Evolutionary conservation across 2,329 filamentous ascomycete genomes (phyloP).

Genomic region (Nemania sp.): DNA sequence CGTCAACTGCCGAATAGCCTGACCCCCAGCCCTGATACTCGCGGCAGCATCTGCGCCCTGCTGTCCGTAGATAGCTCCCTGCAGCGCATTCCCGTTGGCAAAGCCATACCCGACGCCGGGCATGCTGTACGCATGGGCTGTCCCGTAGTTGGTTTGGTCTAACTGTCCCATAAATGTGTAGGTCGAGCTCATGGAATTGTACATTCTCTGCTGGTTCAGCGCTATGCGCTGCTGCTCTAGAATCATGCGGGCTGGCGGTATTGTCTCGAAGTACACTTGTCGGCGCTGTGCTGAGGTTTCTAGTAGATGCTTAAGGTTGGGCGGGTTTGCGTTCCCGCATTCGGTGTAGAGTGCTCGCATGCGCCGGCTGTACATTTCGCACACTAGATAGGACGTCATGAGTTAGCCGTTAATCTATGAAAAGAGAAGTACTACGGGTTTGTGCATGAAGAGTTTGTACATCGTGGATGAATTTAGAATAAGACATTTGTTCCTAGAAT

Average conservation of each 20-base stretch:
- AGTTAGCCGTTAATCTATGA: too few species aligned
- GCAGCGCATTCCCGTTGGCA: too few species aligned
- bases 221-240: conserved; percentile 45
- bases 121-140: conserved; percentile 39
- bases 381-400: conserved; percentile 32
- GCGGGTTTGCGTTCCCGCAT: neutral
- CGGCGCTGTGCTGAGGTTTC: neutral
- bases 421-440: conserved; percentile 19
- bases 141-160: conserved; percentile 29
- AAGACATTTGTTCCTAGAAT: too few species aligned
- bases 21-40: too few species aligned
- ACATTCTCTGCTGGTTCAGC: conserved; percentile 44
- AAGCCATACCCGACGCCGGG: too few species aligned
- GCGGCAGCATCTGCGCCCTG: too few species aligned
- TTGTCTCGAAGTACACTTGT: conserved; percentile 7
- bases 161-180: conserved; percentile 45
- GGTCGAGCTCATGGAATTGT: conserved; percentile 46
- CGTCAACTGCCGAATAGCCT: too few species aligned
- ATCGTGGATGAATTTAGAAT: too few species aligned
- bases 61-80: too few species aligned
- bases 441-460: too few species aligned
- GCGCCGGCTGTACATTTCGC: conserved; percentile 48
- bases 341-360: conserved; percentile 42
- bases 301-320: neutral
- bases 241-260: conserved; percentile 48